These are phyloP conservation scores for Acacia melanoxylon DNA, from an alignment of 306 rosid genomes.

Conservation along the genomic window DNA sequence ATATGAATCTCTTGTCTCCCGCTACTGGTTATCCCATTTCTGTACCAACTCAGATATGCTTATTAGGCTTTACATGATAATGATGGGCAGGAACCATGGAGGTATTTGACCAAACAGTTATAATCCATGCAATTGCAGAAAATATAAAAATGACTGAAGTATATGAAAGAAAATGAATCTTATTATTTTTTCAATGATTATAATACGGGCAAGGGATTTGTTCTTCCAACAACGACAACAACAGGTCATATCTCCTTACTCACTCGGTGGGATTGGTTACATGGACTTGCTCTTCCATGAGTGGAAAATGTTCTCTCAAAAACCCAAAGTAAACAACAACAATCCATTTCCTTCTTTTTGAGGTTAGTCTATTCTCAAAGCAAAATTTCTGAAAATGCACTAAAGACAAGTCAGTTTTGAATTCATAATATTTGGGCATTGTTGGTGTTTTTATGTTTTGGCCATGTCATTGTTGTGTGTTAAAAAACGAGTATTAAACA, in stretches of 20 bases:
- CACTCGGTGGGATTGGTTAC: too few species aligned
- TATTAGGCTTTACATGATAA: background rate
- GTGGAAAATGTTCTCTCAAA: background rate
- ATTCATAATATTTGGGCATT: slow-evolving; percentile 5
- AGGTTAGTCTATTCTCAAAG: slow-evolving; percentile 22
- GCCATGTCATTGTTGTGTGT: background rate
- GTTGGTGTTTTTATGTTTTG: background rate
- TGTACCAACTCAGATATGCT: background rate
- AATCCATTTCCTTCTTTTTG: background rate
- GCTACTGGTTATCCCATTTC: background rate
- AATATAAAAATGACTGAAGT: background rate
- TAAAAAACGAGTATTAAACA: background rate
- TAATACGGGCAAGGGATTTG: background rate
- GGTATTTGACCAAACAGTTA: background rate
- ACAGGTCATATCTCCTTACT: too few species aligned
- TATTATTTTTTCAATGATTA: background rate
- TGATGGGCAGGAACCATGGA: background rate
- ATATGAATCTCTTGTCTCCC: background rate
- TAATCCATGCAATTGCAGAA: background rate
- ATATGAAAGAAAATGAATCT: background rate
- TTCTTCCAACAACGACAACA: background rate
- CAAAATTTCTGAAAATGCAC: background rate
- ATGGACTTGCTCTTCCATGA: background rate
- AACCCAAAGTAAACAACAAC: background rate
- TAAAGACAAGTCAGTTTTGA: slow-evolving; percentile 3